Evolutionary conservation across 805 yeast genomes (phyloP), one percentile per base, ranked within the genome.

Genomic region (Cyberlindnera xylosilytica): DNA sequence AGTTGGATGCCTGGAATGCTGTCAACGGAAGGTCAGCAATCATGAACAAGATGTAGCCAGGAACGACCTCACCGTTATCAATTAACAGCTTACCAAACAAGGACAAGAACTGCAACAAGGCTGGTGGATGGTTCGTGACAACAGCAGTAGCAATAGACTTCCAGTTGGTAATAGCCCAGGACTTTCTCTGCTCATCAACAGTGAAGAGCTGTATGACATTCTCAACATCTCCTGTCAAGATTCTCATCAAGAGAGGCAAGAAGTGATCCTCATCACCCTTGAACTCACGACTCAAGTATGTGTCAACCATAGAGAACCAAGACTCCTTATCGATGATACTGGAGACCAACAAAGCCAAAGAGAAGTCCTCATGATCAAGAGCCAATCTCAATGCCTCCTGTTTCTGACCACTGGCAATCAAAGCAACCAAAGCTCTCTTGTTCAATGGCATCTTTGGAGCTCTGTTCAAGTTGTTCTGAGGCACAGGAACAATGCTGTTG

Each of bases 291-390:
- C 51, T 72, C 32, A 76, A 73, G 57, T 79, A 86, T 41, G 72
- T 77, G 10, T 79, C 69, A 6, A 83, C 81, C 3, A 83, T 74
- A 26, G 65, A 63, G 5, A 76, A 62, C 76, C 85, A 82, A 29
- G 70, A 69, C 4, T 78, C 81, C 17, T 76, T 74, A 3, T 93
- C 83, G 20, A 79, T 65, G 15, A 87, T 61, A 46, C 81, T 74
- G 1, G 95, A 81, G 38, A 90, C 66, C 23, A 88, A 59, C 41
- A 91, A 63, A 0, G 96, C 84, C 61, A 89, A 69, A 0, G 91
- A 80, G 83, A 87, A 90, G 50, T 87, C 86, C 9, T 78, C 74
- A 40, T 77, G 74, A 2, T 73, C 68, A 16, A 89, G 59, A 1
- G 93, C 81, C 41, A 70, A 65, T 19, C 73, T 68, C 36, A 89